phyloP scores from a whole-genome alignment of 805 yeast species.

The Candida anglica region DNA sequence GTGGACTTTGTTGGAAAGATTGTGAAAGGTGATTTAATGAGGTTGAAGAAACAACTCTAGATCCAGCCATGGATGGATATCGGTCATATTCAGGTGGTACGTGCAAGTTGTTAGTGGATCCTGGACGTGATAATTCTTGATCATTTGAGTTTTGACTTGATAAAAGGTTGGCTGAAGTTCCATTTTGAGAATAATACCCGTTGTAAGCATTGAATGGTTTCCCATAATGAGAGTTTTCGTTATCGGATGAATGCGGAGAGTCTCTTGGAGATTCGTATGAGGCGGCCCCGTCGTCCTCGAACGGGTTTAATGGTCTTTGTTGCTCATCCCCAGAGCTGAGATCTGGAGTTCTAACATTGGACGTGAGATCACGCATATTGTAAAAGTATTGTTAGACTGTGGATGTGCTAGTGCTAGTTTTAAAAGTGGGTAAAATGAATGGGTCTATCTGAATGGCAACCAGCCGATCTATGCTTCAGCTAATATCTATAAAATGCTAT shows the following conservation, averaged over 20 bases:
- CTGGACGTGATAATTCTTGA: conserved; percentile 9
- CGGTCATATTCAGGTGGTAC: conserved; percentile 61
- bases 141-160: conserved; percentile 12
- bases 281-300: conserved; percentile 2
- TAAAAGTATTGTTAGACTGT: too few species aligned
- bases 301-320: conserved; percentile 1
- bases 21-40: conserved; percentile 17
- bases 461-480: too few species aligned
- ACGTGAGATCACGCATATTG: conserved; percentile 5
- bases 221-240: conserved; percentile 16
- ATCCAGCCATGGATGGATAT: conserved; percentile 59
- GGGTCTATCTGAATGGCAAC: too few species aligned
- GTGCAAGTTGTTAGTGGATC: conserved; percentile 16
- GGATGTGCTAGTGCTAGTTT: too few species aligned
- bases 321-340: background rate
- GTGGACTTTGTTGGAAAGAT: background rate
- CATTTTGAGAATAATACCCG: conserved; percentile 39
- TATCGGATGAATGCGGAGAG: background rate
- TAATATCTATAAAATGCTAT: background rate
- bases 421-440: too few species aligned
- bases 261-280: conserved; percentile 3
- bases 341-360: conserved; percentile 1
- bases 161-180: conserved; percentile 35
- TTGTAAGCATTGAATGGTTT: conserved; percentile 39
- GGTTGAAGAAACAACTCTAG: conserved; percentile 53